These are phyloP conservation scores for Rhizopogon roseolus DNA, from an alignment of 768 basidiomycete species.

Conservation along the genomic window DNA sequence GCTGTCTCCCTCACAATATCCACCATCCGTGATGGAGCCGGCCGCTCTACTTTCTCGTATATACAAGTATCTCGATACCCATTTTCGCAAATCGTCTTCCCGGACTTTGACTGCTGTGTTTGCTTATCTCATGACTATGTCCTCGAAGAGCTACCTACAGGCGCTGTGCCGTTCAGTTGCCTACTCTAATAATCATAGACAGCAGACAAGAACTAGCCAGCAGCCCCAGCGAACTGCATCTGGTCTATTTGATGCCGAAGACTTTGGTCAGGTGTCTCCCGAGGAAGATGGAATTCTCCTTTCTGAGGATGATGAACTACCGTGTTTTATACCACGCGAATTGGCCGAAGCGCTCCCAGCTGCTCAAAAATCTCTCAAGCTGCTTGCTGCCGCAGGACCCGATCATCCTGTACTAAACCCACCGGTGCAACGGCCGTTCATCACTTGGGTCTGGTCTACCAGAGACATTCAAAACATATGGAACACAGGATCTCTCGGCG, in stretches of 20 bases:
- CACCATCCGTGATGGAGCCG: conserved; percentile 38
- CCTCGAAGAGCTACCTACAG: conserved; percentile 61
- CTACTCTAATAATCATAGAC: conserved; percentile 28
- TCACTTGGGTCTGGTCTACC: conserved; percentile 64
- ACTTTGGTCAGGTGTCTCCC: conserved; percentile 33
- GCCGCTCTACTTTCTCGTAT: conserved; percentile 54
- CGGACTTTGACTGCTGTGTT: conserved; percentile 45
- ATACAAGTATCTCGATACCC: conserved; percentile 50
- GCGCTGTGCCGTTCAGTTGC: conserved; percentile 59
- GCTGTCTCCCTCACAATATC: conserved; percentile 34
- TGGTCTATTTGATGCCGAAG: conserved; percentile 22
- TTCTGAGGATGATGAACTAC: conserved; percentile 41
- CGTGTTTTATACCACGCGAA: conserved; percentile 55
- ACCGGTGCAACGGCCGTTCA: conserved; percentile 16
- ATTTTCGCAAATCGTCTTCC: conserved; percentile 51
- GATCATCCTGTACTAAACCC: conserved; percentile 52
- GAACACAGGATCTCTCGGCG: conserved; percentile 15
- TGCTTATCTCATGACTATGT: conserved; percentile 62
- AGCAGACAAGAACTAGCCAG: conserved; percentile 15
- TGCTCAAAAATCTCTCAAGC: conserved; percentile 63
- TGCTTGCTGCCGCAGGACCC: conserved; percentile 61
- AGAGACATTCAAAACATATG: conserved; percentile 48
- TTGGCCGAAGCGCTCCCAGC: conserved; percentile 51
- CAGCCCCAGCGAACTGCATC: conserved; percentile 12
- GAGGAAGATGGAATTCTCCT: conserved; percentile 35